Percentiles rank a stretch among this genome's conserved stretches.
Conservation (phyloP, 2,329 filamentous ascomycete species). For the Bipolaris bicolor region DNA sequence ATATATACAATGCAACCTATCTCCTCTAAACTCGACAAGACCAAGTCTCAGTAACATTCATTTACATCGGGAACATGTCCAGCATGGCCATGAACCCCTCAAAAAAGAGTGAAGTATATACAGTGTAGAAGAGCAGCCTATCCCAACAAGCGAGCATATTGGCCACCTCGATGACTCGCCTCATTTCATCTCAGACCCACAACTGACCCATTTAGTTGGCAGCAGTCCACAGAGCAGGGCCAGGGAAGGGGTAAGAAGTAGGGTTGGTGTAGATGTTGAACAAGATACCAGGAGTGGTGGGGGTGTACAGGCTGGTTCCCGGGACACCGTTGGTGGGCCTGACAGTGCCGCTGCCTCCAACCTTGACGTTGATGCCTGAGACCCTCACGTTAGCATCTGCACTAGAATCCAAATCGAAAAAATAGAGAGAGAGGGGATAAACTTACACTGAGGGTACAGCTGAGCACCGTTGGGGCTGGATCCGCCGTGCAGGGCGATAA, state of each 20-base stretch:
- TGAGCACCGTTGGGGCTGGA: slow-evolving; percentile 56
- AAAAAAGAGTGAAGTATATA: neutral
- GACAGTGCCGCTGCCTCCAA: slow-evolving; percentile 53
- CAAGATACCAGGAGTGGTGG: slow-evolving; percentile 52
- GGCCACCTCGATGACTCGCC: neutral
- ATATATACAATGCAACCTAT: too few species aligned
- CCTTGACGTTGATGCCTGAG: slow-evolving; percentile 41
- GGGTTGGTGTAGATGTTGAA: slow-evolving; percentile 48
- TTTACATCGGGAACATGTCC: too few species aligned
- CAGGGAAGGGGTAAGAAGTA: slow-evolving; percentile 46
- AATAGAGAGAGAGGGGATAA: neutral
- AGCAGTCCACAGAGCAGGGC: slow-evolving; percentile 45
- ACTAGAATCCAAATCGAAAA: neutral
- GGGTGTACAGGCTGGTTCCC: slow-evolving; percentile 52
- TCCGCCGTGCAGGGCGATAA: slow-evolving; percentile 56
- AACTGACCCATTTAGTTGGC: slow-evolving; percentile 30
- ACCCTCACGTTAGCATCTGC: neutral
- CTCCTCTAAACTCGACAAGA: too few species aligned
- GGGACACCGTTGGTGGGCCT: slow-evolving; percentile 46
- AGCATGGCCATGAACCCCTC: neutral
- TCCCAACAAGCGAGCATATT: neutral
- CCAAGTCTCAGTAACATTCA: too few species aligned
- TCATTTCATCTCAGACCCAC: neutral
- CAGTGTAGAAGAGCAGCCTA: neutral
- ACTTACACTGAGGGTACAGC: slow-evolving; percentile 58